Evolutionary conservation across 2,329 filamentous ascomycete species (phyloP).

Genomic region (Aspergillus texensis): DNA sequence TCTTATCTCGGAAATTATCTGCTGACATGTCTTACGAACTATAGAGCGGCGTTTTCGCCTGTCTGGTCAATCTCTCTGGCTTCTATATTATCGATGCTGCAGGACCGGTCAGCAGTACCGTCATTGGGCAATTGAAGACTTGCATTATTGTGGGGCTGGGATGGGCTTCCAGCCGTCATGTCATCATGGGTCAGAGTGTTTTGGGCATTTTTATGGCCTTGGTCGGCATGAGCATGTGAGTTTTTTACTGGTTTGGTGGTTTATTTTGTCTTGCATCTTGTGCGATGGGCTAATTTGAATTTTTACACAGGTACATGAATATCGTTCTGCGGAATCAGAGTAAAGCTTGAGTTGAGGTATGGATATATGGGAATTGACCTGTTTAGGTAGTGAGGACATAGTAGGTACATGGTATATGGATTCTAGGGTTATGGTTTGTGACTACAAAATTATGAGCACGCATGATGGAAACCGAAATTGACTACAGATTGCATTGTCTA

Average conservation of each 20-base stretch:
- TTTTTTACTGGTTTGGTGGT: background rate
- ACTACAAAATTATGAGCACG: too few relatives aligned
- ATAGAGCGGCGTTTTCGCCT: constrained; percentile 26
- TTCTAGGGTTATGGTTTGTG: too few relatives aligned
- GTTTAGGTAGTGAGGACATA: background rate
- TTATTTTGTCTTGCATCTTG: background rate
- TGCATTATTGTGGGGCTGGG: constrained; percentile 67
- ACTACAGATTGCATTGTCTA: too few relatives aligned
- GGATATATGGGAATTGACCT: background rate
- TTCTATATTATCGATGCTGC: constrained; percentile 33
- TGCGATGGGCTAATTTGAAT: background rate
- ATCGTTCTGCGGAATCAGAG: constrained; percentile 17
- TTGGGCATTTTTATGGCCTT: constrained; percentile 22
- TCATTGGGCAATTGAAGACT: constrained; percentile 68
- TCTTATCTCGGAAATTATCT: too few relatives aligned
- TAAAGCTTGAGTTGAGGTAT: background rate
- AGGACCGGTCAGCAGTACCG: constrained; percentile 66
- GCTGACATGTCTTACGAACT: background rate
- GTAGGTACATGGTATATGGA: too few relatives aligned
- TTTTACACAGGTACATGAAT: constrained; percentile 20
- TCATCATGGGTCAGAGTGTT: constrained; percentile 18
- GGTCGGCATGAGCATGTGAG: constrained; percentile 26
- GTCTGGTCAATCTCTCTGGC: constrained; percentile 26
- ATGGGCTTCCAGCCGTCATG: constrained; percentile 45
- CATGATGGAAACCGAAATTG: too few relatives aligned